These are phyloP conservation scores for Fusarium sp. DNA, from an alignment of 2,329 filamentous ascomycete species.

Conservation along the genomic window DNA sequence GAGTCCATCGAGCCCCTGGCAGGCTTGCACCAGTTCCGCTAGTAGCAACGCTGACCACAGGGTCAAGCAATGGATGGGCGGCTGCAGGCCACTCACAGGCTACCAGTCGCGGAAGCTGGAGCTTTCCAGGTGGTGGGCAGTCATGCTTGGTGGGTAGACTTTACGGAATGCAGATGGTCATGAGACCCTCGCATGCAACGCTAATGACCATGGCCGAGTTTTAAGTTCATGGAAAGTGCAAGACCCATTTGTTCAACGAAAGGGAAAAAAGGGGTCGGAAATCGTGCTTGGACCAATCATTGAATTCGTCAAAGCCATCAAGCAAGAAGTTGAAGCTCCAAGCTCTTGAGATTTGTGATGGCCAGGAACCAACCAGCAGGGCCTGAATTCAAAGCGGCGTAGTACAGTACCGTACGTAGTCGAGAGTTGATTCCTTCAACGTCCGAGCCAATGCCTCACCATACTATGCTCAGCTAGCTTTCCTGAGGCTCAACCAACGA, in stretches of 20 bases:
- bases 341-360: not conserved
- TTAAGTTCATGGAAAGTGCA: constrained; percentile 46
- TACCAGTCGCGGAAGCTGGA: constrained; percentile 32
- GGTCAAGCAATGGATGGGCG: constrained; percentile 17
- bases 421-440: not conserved
- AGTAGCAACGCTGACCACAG: constrained; percentile 29
- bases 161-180: constrained; percentile 46
- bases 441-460: not conserved
- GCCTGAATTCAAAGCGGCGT: constrained; percentile 15
- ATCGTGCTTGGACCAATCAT: constrained; percentile 38
- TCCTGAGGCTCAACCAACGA: constrained; percentile 21
- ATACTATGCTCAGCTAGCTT: constrained; percentile 19
- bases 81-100: constrained; percentile 33
- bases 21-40: constrained; percentile 9
- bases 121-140: constrained; percentile 36
- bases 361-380: constrained; percentile 29
- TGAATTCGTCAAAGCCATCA: not conserved
- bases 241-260: constrained; percentile 43
- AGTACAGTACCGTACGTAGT: not conserved
- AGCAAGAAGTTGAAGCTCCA: constrained; percentile 17
- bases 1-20: constrained; percentile 28
- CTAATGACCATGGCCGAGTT: constrained; percentile 45
- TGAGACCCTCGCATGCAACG: constrained; percentile 47
- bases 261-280: constrained; percentile 38
- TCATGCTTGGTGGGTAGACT: constrained; percentile 39